Percentiles rank a stretch among this genome's conserved stretches.
phyloP scores from a whole-genome alignment of 208 protist genomes.

The Leishmania braziliensis region DNA sequence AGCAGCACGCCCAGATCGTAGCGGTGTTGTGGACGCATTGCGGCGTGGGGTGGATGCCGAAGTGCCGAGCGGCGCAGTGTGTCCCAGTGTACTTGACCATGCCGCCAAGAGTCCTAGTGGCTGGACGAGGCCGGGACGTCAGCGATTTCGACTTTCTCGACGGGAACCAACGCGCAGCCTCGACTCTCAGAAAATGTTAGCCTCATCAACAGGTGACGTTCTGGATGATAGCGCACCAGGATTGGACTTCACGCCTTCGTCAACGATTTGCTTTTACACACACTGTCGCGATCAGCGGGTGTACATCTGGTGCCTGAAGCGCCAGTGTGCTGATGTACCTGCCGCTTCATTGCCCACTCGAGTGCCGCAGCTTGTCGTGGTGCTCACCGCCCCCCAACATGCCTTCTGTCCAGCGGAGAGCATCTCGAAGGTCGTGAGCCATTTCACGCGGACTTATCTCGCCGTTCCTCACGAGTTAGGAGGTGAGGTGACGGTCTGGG shows the following conservation, averaged over 20 bases:
- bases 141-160: conserved; percentile 36
- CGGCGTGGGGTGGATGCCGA: background rate
- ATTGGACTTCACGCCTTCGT: background rate
- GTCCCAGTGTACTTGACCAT: background rate
- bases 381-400: conserved; percentile 65
- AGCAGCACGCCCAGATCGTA: background rate
- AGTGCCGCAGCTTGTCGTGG: conserved; percentile 38
- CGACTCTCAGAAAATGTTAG: background rate
- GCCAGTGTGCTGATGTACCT: background rate
- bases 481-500: conserved; percentile 45
- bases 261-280: conserved; percentile 60
- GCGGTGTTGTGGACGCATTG: background rate
- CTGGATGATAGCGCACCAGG: background rate
- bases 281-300: conserved; percentile 79
- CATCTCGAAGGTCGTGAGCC: background rate
- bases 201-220: background rate
- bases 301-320: conserved; percentile 54
- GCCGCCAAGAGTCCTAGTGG: background rate
- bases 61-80: background rate
- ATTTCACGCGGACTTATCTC: conserved; percentile 23
- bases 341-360: background rate
- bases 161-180: background rate
- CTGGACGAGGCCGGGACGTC: conserved; percentile 16
- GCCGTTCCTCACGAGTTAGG: conserved; percentile 62
- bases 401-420: conserved; percentile 67